Conservation (phyloP, 1,284 basidiomycete species). For the Cutaneotrichosporon cavernicola region DNA sequence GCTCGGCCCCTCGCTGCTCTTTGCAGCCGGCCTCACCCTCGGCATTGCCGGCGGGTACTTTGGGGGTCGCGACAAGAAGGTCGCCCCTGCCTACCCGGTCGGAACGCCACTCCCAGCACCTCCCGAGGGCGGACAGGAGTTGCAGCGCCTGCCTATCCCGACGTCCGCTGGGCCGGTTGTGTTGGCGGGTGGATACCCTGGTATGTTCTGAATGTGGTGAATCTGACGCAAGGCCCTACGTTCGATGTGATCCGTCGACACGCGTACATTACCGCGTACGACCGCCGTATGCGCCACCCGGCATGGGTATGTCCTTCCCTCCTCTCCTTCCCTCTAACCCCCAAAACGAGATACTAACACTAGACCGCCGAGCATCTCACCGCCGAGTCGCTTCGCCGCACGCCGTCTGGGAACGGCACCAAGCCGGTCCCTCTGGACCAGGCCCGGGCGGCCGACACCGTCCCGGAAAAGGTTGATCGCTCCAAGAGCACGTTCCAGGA, state of each 20-base stretch:
- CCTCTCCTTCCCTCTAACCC: too few species aligned
- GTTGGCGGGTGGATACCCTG: conserved; percentile 45
- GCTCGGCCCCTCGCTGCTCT: conserved; percentile 50
- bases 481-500: conserved; percentile 80
- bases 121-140: conserved; percentile 28
- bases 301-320: conserved; percentile 68
- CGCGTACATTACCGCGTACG: conserved; percentile 87
- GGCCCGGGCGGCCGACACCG: conserved; percentile 43
- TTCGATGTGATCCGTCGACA: conserved; percentile 74
- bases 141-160: conserved; percentile 26
- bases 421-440: conserved; percentile 39
- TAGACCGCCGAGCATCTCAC: conserved; percentile 92
- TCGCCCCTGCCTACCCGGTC: conserved; percentile 3
- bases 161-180: conserved; percentile 39
- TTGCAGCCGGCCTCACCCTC: conserved; percentile 50
- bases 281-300: conserved; percentile 84
- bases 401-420: conserved; percentile 42
- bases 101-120: conserved; percentile 29
- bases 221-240: conserved; percentile 65
- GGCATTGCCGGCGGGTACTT: conserved; percentile 47
- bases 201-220: conserved; percentile 37
- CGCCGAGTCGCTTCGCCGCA: conserved; percentile 66
- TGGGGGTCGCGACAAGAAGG: conserved; percentile 30
- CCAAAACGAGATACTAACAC: conserved; percentile 13
- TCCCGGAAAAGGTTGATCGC: conserved; percentile 62